These are phyloP conservation scores for Corinectria fuckeliana DNA, from an alignment of 2,329 filamentous ascomycete genomes.

Conservation along the genomic window DNA sequence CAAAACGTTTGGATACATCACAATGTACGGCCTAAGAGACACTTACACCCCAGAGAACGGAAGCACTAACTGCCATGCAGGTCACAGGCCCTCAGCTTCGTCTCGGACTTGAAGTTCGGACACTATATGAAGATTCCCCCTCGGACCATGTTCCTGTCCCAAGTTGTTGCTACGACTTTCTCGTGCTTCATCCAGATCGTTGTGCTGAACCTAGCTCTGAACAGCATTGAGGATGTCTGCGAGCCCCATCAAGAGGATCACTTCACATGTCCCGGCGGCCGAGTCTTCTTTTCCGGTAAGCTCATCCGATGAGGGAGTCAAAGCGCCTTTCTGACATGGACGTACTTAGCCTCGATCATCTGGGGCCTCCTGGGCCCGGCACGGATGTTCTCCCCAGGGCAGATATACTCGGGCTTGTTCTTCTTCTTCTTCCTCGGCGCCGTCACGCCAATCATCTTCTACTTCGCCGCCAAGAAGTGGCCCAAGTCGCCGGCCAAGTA, in stretches of 20 bases:
- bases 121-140: constrained; percentile 78
- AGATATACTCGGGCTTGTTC: constrained; percentile 67
- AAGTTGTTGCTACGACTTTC: constrained; percentile 70
- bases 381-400: constrained; percentile 67
- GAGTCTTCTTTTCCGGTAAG: constrained; percentile 67
- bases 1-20: constrained; percentile 69
- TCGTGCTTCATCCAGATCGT: constrained; percentile 71
- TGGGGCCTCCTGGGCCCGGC: constrained; percentile 71
- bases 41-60: background rate
- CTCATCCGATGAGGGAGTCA: background rate
- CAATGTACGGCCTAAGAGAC: constrained; percentile 51
- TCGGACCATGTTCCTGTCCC: constrained; percentile 69
- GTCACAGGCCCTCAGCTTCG: constrained; percentile 69
- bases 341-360: constrained; percentile 64
- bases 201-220: constrained; percentile 67
- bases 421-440: constrained; percentile 66
- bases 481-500: constrained; percentile 58
- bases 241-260: constrained; percentile 60
- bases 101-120: constrained; percentile 71
- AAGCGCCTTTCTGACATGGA: constrained; percentile 7
- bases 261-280: constrained; percentile 69
- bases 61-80: constrained; percentile 30
- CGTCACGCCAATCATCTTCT: constrained; percentile 58
- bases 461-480: constrained; percentile 55
- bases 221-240: constrained; percentile 70